Conservation (phyloP, 2,329 filamentous ascomycete species). For the Byssochlamys sp. region DNA sequence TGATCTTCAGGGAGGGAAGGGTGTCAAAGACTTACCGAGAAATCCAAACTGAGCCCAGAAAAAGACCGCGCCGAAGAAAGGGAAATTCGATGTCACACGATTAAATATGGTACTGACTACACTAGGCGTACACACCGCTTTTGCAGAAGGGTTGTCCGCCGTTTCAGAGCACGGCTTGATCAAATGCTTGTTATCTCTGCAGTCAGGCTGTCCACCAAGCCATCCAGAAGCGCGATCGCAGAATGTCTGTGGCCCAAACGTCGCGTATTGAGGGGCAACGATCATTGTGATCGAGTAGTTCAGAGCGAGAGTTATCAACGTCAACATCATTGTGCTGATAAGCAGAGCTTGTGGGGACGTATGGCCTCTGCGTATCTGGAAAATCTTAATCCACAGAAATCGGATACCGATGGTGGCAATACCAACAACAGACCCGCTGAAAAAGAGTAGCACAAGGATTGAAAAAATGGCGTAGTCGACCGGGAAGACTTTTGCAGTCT, state of each 20-base stretch:
- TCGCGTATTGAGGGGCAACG: conserved; percentile 89
- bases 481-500: conserved; percentile 74
- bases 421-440: conserved; percentile 76
- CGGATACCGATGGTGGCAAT: conserved; percentile 82
- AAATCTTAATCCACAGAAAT: conserved; percentile 90
- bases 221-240: conserved; percentile 62
- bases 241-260: conserved; percentile 87
- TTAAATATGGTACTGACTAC: conserved; percentile 90
- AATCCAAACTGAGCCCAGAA: conserved; percentile 97
- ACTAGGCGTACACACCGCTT: conserved; percentile 77
- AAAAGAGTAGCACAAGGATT: conserved; percentile 74
- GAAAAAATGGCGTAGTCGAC: conserved; percentile 87
- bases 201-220: conserved; percentile 62
- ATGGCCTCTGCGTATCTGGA: conserved; percentile 78
- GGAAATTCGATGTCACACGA: conserved; percentile 83
- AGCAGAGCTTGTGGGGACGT: conserved; percentile 87
- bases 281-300: conserved; percentile 91
- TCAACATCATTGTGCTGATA: conserved; percentile 81
- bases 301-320: conserved; percentile 77
- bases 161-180: conserved; percentile 75
- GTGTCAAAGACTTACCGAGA: conserved; percentile 43
- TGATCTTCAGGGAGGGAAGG: not conserved
- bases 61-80: conserved; percentile 81
- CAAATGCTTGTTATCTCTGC: conserved; percentile 54
- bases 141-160: conserved; percentile 59